Evolutionary conservation across 116 monocot species (phyloP).

Genomic region (Iris pallida): DNA sequence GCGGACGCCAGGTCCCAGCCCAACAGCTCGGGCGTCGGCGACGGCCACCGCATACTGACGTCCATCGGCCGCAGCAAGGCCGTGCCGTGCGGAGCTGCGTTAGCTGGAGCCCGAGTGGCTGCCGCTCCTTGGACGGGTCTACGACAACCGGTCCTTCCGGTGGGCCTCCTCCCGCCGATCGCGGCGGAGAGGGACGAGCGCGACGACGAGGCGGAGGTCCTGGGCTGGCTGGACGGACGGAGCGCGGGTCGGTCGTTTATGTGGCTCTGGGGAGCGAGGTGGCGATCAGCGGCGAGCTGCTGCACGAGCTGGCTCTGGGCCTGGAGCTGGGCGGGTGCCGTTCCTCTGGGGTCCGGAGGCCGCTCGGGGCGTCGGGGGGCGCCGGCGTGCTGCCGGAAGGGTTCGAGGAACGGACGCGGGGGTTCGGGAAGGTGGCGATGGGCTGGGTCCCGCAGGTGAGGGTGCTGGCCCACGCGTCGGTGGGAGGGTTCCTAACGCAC

Average conservation of each 20-base stretch:
- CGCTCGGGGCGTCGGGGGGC: not conserved
- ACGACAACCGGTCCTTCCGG: slow-evolving; percentile 29
- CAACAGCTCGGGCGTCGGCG: slow-evolving; percentile 13
- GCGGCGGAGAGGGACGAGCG: not conserved
- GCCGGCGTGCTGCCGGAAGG: not conserved
- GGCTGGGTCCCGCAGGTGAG: slow-evolving; percentile 23
- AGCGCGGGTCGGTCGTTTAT: slow-evolving; percentile 24
- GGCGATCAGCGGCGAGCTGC: slow-evolving; percentile 14
- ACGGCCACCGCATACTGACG: not conserved
- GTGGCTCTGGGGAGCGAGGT: slow-evolving; percentile 53
- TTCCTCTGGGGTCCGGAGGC: slow-evolving; percentile 51
- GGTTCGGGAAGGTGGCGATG: not conserved
- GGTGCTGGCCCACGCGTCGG: slow-evolving; percentile 25
- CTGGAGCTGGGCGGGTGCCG: slow-evolving; percentile 25
- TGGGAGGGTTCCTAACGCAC: slow-evolving; percentile 44
- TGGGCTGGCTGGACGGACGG: slow-evolving; percentile 35
- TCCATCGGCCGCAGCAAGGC: slow-evolving; percentile 10
- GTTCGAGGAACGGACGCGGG: not conserved
- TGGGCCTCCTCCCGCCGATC: slow-evolving; percentile 21
- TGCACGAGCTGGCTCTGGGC: slow-evolving; percentile 41
- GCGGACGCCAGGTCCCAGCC: not conserved
- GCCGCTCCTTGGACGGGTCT: not conserved
- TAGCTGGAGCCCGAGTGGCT: slow-evolving; percentile 26
- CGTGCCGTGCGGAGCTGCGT: slow-evolving; percentile 18
- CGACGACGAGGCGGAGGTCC: not conserved